phyloP scores from a whole-genome alignment of 768 basidiomycete genomes.

The Tricholoma sp. region DNA sequence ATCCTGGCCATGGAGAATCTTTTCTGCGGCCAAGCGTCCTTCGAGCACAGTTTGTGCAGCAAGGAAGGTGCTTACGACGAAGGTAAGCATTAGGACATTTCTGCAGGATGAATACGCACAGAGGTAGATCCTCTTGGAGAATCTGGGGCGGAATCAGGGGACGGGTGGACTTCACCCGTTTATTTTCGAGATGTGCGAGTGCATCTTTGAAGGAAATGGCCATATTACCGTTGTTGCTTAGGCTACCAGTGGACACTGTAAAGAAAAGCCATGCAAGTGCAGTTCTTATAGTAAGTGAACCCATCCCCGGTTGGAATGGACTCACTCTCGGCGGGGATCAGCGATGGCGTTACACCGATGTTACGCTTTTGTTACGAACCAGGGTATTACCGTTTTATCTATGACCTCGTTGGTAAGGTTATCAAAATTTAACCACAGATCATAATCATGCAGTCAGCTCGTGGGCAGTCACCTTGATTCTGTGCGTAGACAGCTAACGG shows the following conservation, averaged over 20 bases:
- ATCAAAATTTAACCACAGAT: too few species aligned
- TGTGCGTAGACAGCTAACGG: too few species aligned
- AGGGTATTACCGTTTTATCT: too few species aligned
- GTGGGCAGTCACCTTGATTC: too few species aligned
- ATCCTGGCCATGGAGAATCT: constrained; percentile 79
- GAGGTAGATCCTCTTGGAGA: constrained; percentile 86
- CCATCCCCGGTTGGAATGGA: not conserved
- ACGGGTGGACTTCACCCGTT: constrained; percentile 78
- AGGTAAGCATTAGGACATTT: constrained; percentile 4
- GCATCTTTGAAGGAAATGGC: constrained; percentile 77
- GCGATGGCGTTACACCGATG: not conserved
- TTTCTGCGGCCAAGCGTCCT: constrained; percentile 75
- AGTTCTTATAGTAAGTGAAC: not conserved
- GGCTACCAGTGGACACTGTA: constrained; percentile 30
- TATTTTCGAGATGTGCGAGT: constrained; percentile 77
- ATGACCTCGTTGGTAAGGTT: too few species aligned
- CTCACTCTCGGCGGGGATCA: constrained; percentile 3
- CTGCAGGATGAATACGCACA: constrained; percentile 41
- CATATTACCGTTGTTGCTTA: constrained; percentile 41
- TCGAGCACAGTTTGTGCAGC: constrained; percentile 88
- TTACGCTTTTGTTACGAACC: too few species aligned
- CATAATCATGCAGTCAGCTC: too few species aligned
- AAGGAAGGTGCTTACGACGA: constrained; percentile 53
- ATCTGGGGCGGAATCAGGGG: constrained; percentile 95
- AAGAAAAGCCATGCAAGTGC: not conserved